These are phyloP conservation scores for Lipomyces anomalus DNA, from an alignment of 805 yeast genomes.

Conservation along the genomic window DNA sequence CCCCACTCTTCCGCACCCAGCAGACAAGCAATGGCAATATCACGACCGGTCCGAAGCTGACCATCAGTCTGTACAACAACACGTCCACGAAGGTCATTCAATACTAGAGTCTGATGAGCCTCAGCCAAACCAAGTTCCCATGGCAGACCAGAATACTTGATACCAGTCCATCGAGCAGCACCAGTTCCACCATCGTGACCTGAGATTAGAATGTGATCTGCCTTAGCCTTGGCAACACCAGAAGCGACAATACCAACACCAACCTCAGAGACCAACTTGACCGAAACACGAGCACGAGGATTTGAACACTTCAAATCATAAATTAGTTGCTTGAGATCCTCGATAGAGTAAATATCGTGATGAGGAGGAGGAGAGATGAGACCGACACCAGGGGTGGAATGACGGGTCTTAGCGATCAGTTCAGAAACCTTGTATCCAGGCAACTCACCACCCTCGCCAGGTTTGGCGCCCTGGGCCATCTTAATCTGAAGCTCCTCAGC, in stretches of 20 bases:
- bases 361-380: conserved; percentile 98
- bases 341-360: conserved; percentile 96
- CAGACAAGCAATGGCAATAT: conserved; percentile 90
- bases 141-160: conserved; percentile 94
- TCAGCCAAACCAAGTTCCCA: conserved; percentile 99
- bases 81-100: conserved; percentile 93
- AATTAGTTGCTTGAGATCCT: conserved; percentile 92
- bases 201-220: conserved; percentile 90
- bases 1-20: conserved; percentile 99
- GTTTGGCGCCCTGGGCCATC: conserved; percentile 99
- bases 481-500: conserved; percentile 97
- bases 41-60: conserved; percentile 94
- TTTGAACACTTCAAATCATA: conserved; percentile 95
- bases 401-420: conserved; percentile 89
- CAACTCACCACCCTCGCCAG: conserved; percentile 99
- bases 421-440: conserved; percentile 90
- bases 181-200: conserved; percentile 99
- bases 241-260: conserved; percentile 99
- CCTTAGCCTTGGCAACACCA: conserved; percentile 98
- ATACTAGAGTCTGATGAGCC: conserved; percentile 93
- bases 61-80: conserved; percentile 98
- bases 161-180: conserved; percentile 97
- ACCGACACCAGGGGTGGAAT: conserved; percentile 95
- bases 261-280: conserved; percentile 92
- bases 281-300: conserved; percentile 95